Evolutionary conservation across 345 rosid genomes (phyloP).

Genomic region (Trapa bicornis): DNA sequence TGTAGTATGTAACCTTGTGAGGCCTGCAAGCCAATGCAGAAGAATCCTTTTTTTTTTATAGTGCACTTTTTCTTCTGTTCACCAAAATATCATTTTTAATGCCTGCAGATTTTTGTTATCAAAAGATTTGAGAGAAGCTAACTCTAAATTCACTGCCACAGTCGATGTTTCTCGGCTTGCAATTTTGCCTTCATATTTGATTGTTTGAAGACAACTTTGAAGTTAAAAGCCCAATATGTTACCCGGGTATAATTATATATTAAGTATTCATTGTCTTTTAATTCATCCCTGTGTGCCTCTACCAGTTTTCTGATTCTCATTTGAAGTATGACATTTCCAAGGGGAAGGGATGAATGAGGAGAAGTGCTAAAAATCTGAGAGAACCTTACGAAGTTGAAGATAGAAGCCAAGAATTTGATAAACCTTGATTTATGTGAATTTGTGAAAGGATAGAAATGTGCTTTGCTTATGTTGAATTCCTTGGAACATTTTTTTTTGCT

Average conservation of each 20-base stretch:
- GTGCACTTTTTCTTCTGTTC: neutral
- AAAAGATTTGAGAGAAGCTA: neutral
- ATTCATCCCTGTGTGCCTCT: neutral
- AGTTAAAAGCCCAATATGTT: neutral
- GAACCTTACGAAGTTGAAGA: neutral
- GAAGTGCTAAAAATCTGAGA: neutral
- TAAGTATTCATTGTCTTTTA: neutral
- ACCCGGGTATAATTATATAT: neutral
- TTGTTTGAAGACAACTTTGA: neutral
- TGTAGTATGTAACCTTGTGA: neutral
- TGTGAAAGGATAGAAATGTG: neutral
- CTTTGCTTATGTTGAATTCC: constrained; percentile 55
- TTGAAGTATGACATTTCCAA: neutral
- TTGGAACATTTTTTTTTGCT: constrained; percentile 30
- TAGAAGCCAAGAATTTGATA: neutral
- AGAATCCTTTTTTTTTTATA: neutral
- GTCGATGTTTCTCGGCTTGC: neutral
- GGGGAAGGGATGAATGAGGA: neutral
- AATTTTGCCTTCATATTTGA: neutral
- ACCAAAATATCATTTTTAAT: neutral
- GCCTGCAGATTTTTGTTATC: neutral
- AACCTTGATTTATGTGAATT: neutral
- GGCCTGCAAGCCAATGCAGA: neutral
- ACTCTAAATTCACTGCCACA: too few species aligned
- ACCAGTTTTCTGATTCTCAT: neutral